Percentiles rank a stretch among this genome's conserved stretches.
Evolutionary conservation across 176 grass and related monocot species (phyloP).

Genomic region (Triticum urartu): DNA sequence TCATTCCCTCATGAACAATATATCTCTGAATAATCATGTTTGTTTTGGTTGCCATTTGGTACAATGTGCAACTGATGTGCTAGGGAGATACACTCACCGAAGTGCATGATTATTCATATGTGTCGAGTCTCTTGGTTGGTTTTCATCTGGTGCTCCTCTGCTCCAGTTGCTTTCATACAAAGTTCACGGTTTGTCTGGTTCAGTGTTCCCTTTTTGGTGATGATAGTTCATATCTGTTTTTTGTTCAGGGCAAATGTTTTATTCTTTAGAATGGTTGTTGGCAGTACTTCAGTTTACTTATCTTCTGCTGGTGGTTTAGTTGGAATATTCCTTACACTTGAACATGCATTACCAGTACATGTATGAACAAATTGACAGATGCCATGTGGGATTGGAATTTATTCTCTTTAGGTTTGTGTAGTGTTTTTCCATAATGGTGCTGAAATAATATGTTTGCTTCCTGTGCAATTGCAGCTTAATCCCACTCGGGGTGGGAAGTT

Average conservation of each 20-base stretch:
- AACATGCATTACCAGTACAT: not conserved
- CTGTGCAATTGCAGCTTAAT: constrained; percentile 41
- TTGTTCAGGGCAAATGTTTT: not conserved
- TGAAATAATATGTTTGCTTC: not conserved
- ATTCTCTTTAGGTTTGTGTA: not conserved
- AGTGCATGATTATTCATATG: not conserved
- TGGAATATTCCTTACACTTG: not conserved
- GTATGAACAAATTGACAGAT: not conserved
- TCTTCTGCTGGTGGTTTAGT: not conserved
- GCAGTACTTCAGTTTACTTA: not conserved
- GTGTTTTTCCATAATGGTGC: not conserved
- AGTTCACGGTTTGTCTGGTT: not conserved
- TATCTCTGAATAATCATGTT: not conserved
- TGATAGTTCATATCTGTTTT: not conserved
- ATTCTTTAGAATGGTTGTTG: not conserved
- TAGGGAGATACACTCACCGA: not conserved
- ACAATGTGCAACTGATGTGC: not conserved
- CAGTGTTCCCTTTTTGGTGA: not conserved
- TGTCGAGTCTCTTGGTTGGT: not conserved
- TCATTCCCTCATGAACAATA: not conserved
- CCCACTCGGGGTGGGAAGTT: constrained; percentile 49
- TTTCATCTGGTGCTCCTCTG: not conserved
- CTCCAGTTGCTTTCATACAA: not conserved
- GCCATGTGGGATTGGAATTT: not conserved
- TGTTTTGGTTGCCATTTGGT: not conserved